phyloP scores from a whole-genome alignment of 225 moss, liverwort and hornwort species.

The Polytrichum formosum region DNA sequence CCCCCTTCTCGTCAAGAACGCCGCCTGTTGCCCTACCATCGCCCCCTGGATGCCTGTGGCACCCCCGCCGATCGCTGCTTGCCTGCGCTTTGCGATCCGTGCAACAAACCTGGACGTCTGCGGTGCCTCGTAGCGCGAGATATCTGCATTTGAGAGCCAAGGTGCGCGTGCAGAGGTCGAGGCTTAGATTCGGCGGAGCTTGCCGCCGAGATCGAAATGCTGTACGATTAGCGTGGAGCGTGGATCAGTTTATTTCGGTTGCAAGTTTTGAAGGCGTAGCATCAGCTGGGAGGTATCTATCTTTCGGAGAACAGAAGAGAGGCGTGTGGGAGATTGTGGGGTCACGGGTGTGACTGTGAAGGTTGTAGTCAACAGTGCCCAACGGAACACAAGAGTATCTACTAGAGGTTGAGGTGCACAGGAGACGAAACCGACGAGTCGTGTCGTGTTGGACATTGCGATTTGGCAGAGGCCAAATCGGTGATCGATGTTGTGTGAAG shows the following conservation, averaged over 20 bases:
- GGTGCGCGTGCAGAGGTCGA: neutral
- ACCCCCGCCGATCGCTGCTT: neutral
- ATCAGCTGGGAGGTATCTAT: too few species aligned
- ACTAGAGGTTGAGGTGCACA: too few species aligned
- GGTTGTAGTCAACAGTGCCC: neutral
- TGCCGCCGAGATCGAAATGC: too few species aligned
- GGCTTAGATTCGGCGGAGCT: too few species aligned
- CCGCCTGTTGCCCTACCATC: neutral
- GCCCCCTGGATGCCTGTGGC: neutral
- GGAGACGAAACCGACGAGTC: too few species aligned
- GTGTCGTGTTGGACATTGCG: neutral
- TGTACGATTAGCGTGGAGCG: too few species aligned
- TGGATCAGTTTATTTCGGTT: too few species aligned
- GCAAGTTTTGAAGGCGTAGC: too few species aligned
- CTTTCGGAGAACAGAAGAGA: too few species aligned
- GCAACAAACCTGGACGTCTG: neutral
- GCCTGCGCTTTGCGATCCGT: neutral
- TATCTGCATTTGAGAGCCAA: neutral
- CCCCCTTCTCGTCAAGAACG: neutral
- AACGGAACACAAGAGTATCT: neutral
- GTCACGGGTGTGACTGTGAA: neutral
- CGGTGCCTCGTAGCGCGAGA: neutral
- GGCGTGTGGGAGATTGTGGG: neutral
- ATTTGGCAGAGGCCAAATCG: neutral
- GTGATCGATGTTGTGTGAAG: conserved; percentile 10